These are phyloP conservation scores for Malassezia globosa DNA, from an alignment of 1,284 basidiomycete species.

Conservation along the genomic window DNA sequence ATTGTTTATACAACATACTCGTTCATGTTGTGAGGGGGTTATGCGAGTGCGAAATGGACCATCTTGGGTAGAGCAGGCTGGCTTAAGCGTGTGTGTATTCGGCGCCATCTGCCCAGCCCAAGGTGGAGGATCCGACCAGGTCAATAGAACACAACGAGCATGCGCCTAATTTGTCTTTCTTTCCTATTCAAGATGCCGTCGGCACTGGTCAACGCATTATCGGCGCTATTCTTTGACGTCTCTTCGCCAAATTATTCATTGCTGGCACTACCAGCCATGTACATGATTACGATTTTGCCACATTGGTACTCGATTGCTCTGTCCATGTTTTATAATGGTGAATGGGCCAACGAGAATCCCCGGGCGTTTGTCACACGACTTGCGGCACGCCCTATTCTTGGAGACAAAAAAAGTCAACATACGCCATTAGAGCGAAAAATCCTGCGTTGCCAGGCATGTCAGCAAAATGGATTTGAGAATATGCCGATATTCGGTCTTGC, in stretches of 20 bases:
- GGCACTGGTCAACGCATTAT: too few species aligned
- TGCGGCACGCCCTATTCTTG: neutral
- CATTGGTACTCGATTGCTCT: constrained; percentile 4
- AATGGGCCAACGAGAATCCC: neutral
- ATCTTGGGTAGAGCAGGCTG: too few species aligned
- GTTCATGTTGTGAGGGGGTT: too few species aligned
- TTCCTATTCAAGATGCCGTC: too few species aligned
- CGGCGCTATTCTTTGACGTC: neutral
- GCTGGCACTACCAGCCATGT: neutral
- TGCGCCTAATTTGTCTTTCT: too few species aligned
- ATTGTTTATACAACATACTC: too few species aligned
- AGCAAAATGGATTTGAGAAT: constrained; percentile 6
- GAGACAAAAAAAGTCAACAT: neutral
- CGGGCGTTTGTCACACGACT: constrained; percentile 3
- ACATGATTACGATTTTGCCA: neutral
- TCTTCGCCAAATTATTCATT: constrained; percentile 5
- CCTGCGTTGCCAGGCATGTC: constrained; percentile 2
- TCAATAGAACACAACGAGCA: too few species aligned
- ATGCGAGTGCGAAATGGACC: too few species aligned
- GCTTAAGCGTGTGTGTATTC: too few species aligned
- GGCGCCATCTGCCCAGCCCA: too few species aligned
- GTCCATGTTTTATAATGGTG: neutral
- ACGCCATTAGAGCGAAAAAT: neutral
- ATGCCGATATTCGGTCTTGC: neutral
- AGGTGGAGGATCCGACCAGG: too few species aligned